Percentiles rank a stretch among this genome's conserved stretches.
Evolutionary conservation across 2,329 filamentous ascomycete genomes (phyloP).

Genomic region (Pyrenophora tritici-repentis): DNA sequence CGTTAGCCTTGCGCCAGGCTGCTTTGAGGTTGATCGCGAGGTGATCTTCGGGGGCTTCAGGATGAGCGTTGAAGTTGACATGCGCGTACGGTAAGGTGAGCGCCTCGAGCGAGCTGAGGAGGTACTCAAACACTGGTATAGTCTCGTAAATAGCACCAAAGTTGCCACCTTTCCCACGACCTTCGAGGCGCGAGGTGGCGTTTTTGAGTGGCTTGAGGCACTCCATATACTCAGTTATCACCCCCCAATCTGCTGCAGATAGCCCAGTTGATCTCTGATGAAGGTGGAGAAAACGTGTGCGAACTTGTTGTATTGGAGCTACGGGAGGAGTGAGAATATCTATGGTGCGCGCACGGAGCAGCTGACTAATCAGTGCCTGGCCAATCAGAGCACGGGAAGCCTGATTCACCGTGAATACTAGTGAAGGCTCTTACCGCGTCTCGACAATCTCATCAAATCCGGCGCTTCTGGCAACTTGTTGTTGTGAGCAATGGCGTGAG

Average conservation of each 20-base stretch:
- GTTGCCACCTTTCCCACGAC: background rate
- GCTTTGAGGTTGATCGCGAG: background rate
- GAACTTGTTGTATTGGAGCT: too few relatives aligned
- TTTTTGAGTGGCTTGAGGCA: conserved; percentile 1
- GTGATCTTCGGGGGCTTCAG: background rate
- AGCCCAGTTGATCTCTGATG: background rate
- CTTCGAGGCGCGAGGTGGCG: conserved; percentile 2
- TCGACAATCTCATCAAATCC: too few relatives aligned
- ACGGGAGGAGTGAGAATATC: too few relatives aligned
- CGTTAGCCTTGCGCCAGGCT: conserved; percentile 1
- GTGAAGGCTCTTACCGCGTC: too few relatives aligned
- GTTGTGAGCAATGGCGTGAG: too few relatives aligned
- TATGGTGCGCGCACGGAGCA: too few relatives aligned
- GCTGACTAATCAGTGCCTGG: too few relatives aligned
- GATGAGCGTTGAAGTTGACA: background rate
- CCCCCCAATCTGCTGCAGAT: conserved; percentile 1
- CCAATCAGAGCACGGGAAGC: too few relatives aligned
- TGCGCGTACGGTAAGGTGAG: background rate
- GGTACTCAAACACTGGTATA: background rate
- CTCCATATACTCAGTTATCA: conserved; percentile 5
- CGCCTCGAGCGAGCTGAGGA: background rate
- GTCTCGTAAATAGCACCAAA: background rate
- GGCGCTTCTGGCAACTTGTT: too few relatives aligned
- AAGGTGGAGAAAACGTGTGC: too few relatives aligned
- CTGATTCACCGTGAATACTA: too few relatives aligned